phyloP scores from a whole-genome alignment of 148 eudicot species.

The Euryodendron excelsum region DNA sequence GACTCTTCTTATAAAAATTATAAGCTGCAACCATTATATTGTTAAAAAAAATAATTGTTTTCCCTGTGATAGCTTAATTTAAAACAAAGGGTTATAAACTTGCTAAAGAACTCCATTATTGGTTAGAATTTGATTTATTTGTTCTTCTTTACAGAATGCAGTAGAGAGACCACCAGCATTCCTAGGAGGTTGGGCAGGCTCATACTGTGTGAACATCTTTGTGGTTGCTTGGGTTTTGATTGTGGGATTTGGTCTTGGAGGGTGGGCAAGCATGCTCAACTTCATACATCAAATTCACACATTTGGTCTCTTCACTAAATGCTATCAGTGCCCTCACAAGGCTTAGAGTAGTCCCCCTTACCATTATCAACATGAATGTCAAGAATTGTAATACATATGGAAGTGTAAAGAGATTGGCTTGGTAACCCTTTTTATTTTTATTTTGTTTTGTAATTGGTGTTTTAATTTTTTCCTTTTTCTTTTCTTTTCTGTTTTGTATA shows the following conservation, averaged over 20 bases:
- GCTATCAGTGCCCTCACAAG: constrained; percentile 76
- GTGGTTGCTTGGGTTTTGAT: constrained; percentile 78
- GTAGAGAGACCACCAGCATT: constrained; percentile 69
- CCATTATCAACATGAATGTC: not conserved
- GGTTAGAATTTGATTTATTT: no score
- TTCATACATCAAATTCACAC: constrained; percentile 66
- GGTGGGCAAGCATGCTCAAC: constrained; percentile 88
- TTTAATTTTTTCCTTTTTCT: not conserved
- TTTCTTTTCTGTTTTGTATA: not conserved
- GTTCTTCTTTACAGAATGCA: constrained; percentile 50
- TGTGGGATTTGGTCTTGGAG: constrained; percentile 85
- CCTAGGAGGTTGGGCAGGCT: constrained; percentile 73
- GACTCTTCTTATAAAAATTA: no score
- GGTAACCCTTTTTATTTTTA: not conserved
- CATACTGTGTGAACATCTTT: constrained; percentile 59
- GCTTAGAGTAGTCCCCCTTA: constrained; percentile 16
- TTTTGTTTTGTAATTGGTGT: no score
- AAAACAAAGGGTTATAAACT: no score
- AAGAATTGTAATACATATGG: constrained; percentile 20
- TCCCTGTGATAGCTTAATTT: no score
- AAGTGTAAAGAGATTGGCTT: constrained; percentile 43
- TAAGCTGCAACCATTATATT: no score
- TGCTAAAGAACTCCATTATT: no score
- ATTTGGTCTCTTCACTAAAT: constrained; percentile 80
- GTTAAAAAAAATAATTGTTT: no score